Evolutionary conservation across 768 basidiomycete species (phyloP).

Genomic region (Rubroboletus satanas): DNA sequence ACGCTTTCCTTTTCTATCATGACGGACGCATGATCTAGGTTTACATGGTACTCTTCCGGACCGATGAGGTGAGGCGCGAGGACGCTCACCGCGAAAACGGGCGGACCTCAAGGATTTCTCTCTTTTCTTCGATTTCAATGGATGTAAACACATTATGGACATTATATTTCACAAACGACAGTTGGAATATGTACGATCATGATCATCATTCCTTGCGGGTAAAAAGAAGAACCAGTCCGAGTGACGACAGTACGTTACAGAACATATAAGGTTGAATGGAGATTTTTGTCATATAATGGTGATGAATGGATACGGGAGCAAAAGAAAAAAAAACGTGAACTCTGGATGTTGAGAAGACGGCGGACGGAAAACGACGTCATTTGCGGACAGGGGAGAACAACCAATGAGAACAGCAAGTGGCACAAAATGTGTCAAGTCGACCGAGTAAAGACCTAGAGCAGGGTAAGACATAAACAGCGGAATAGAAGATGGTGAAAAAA

Average conservation of each 20-base stretch:
- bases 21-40: background rate
- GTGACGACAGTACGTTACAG: conserved; percentile 28
- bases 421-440: conserved; percentile 12
- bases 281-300: conserved; percentile 29
- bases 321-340: background rate
- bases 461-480: conserved; percentile 20
- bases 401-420: conserved; percentile 17
- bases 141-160: conserved; percentile 4
- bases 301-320: conserved; percentile 10
- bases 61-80: no score
- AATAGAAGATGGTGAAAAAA: conserved; percentile 8
- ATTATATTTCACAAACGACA: conserved; percentile 1
- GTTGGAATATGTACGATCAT: conserved; percentile 24
- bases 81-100: no score
- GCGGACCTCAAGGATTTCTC: background rate
- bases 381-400: conserved; percentile 5
- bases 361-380: background rate
- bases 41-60: no score
- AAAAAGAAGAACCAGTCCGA: conserved; percentile 14
- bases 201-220: conserved; percentile 27
- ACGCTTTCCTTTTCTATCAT: conserved; percentile 6
- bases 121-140: background rate
- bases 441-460: conserved; percentile 19
- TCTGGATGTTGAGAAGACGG: background rate
- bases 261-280: conserved; percentile 19